These are phyloP conservation scores for Colletotrichum lindemuthianum DNA, from an alignment of 2,329 filamentous ascomycete genomes.

Conservation along the genomic window DNA sequence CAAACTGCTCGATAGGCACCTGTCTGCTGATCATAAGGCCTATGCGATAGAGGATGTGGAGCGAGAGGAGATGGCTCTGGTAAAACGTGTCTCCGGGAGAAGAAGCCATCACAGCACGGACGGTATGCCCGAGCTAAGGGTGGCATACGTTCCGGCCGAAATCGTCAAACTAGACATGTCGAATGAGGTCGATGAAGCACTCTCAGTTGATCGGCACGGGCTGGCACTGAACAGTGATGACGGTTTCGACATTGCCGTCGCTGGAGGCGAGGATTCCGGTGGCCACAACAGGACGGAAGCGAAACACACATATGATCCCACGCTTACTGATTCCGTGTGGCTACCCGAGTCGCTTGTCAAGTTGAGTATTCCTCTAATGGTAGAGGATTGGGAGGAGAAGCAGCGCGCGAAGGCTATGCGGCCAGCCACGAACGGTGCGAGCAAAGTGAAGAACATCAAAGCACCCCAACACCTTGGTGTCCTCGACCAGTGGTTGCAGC, in stretches of 20 bases:
- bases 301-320: constrained; percentile 70
- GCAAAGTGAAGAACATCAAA: constrained; percentile 38
- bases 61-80: constrained; percentile 60
- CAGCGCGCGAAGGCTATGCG: constrained; percentile 42
- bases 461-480: constrained; percentile 41
- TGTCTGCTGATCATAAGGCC: constrained; percentile 40
- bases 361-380: constrained; percentile 36
- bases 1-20: constrained; percentile 57
- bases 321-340: constrained; percentile 63
- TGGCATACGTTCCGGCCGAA: constrained; percentile 80
- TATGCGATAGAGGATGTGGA: constrained; percentile 40
- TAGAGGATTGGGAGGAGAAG: constrained; percentile 39
- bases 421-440: constrained; percentile 40
- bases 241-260: constrained; percentile 61
- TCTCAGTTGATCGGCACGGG: constrained; percentile 60
- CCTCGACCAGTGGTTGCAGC: constrained; percentile 53
- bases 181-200: constrained; percentile 73
- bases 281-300: constrained; percentile 18
- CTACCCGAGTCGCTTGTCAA: constrained; percentile 46
- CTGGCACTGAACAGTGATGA: constrained; percentile 74
- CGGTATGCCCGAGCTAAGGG: constrained; percentile 77
- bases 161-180: constrained; percentile 82
- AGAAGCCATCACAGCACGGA: constrained; percentile 80
- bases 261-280: constrained; percentile 38
- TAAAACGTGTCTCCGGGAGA: constrained; percentile 74